Evolutionary conservation across 1,284 basidiomycete species (phyloP), one percentile per base, ranked within the genome.

Genomic region (Leccinum pachyderme): DNA sequence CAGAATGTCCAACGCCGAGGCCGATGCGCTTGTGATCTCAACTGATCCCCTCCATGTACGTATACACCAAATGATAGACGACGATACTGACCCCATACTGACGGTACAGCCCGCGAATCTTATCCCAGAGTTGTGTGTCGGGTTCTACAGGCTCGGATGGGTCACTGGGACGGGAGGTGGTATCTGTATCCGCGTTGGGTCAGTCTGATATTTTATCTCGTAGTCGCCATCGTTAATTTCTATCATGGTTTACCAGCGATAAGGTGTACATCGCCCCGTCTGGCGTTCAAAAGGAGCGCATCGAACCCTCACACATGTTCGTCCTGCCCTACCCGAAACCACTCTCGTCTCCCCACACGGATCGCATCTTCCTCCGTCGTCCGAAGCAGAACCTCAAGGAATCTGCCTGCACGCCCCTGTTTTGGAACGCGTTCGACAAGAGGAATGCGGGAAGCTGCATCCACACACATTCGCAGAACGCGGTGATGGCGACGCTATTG

Each of bases 271-370:
- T 94, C 61, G 91, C 92, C 4, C 91, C 92, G 0, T 92, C 89
- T 1, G 91, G 90, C 6, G 91, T 93, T 3, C 91, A 94, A 70
- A 94, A 94, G 67, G 92, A 93, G 63, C 82, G 91, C 24, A 93
- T 93, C 61, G 75, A 83, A 56, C 84, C 89, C 0, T 75, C 75
- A 32, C 87, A 93, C 71, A 91, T 94, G 56, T 94, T 93, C 62
- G 90, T 93, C 15, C 77, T 93, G n/a, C 87, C 89, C 0, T 91
- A 82, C 62, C 87, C 87, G 0, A 86, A 88, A 63, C 70, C 77
- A 2, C 71, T 77, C 4, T 79, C 82, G 8, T 82, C 82, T 31
- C 84, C 86, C 1, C 80, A 85, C 53, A 76, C 78, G 8, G 83
- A 89, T 65, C 81, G 89, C 49, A 76, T 85, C 57, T 91, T 92